These are phyloP conservation scores for Tolypocladium ovalisporum DNA, from an alignment of 2,329 filamentous ascomycete genomes.

Conservation along the genomic window DNA sequence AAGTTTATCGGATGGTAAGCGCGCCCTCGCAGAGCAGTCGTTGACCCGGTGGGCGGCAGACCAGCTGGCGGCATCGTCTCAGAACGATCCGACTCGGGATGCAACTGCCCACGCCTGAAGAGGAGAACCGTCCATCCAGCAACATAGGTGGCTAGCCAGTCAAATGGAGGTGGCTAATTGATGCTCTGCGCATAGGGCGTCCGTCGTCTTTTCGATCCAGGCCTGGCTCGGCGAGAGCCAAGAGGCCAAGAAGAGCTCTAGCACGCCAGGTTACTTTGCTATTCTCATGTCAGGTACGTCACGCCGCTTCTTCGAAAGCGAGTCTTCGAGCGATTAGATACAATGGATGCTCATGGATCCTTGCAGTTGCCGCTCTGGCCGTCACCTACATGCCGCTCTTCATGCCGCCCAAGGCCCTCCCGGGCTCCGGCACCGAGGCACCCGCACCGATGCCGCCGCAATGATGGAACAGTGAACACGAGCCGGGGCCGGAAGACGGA, in stretches of 20 bases:
- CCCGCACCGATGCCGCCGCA: conserved; percentile 10
- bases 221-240: conserved; percentile 68
- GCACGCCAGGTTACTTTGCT: conserved; percentile 60
- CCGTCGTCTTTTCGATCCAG: conserved; percentile 64
- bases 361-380: conserved; percentile 46
- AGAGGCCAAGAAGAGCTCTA: conserved; percentile 49
- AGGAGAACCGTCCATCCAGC: not conserved
- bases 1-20: conserved; percentile 60
- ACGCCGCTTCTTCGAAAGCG: not conserved
- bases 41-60: not conserved
- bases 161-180: conserved; percentile 3
- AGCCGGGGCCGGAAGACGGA: not conserved
- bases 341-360: conserved; percentile 5
- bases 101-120: not conserved
- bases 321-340: not conserved
- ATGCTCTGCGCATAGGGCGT: conserved; percentile 38
- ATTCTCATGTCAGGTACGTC: conserved; percentile 68
- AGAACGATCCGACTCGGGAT: not conserved
- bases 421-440: conserved; percentile 21
- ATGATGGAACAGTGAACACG: not conserved
- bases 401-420: conserved; percentile 25
- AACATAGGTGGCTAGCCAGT: no score
- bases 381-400: conserved; percentile 42
- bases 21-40: not conserved
- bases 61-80: not conserved